Evolutionary conservation across 2,329 filamentous ascomycete genomes (phyloP), one percentile per base, ranked within the genome.

Genomic region (Pseudonectria buxi): DNA sequence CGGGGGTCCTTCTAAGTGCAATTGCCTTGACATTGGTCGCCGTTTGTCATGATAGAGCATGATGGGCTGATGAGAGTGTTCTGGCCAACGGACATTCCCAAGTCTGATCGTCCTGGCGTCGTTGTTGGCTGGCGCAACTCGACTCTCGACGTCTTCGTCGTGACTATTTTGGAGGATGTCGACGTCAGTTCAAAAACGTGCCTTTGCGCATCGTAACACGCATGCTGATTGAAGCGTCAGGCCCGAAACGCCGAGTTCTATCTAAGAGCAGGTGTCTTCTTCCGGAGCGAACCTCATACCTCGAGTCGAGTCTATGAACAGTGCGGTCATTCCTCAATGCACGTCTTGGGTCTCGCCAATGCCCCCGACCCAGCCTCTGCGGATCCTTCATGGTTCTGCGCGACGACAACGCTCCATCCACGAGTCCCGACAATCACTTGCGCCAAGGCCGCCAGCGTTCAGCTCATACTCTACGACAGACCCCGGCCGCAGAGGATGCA

Each of bases 51-150:
- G 77, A 69, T 76, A 69, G 76, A 77, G 67, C 72, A 79, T 72
- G 77, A 92, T 86, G 89, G 86, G 56, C 72, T 96, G 70, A 87
- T 96, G 81, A 87, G 92, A 71, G 81, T 98, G 68, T 96, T 98
- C 69, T 98, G 92, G 92, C 94, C 92, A 54, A 84, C 84, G 55
- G 89, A 94, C 65, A 79, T 86, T 55, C 73, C 76, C 36, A 74
- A 72, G 61, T 84, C 81, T 36, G 76, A 78, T 49, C 71, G 76
- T 38, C 78, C 86, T 28, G 92, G 90, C 29, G 85, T 95, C 41
- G 79, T 98, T 46, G 85, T 98, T 30, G 92, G 92, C 55, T 98
- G 90, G 87, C 80, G 84, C 54, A 98, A 98, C 62, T 95, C 90
- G 26, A 81, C 83, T 31, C 69, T 88, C 34, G 92, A 98, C 62